A percentile compares a stretch with the other conserved stretches of the same genome.
Conservation (phyloP, 805 yeast species). For the Priceomyces medius region DNA sequence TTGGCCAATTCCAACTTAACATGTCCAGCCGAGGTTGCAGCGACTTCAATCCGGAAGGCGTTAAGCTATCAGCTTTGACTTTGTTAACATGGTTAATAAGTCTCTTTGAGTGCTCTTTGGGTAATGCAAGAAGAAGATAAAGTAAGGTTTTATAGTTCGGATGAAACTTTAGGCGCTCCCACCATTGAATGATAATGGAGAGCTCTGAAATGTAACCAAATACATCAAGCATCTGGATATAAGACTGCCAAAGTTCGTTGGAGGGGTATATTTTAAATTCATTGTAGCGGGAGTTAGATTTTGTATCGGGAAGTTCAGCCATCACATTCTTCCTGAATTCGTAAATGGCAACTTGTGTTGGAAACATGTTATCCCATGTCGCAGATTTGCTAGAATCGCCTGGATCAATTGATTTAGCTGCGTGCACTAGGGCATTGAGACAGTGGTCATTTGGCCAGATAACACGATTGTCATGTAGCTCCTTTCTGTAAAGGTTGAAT, state of each 20-base stretch:
- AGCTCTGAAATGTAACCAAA: conserved; percentile 50
- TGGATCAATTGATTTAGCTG: conserved; percentile 33
- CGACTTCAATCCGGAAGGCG: conserved; percentile 1
- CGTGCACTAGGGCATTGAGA: conserved; percentile 46
- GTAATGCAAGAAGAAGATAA: conserved; percentile 37
- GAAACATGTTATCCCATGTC: conserved; percentile 51
- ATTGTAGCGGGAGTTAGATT: conserved; percentile 16
- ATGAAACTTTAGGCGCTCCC: conserved; percentile 47
- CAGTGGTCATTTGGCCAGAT: conserved; percentile 29
- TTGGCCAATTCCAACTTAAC: conserved; percentile 37
- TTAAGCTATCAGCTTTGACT: conserved; percentile 17
- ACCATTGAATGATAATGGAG: conserved; percentile 50
- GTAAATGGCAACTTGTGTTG: conserved; percentile 59
- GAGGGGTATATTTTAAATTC: conserved; percentile 39
- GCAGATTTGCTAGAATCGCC: conserved; percentile 17
- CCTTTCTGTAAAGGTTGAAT: conserved; percentile 27
- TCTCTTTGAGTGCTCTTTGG: conserved; percentile 35
- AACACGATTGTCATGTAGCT: conserved; percentile 15
- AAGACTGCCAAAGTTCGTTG: conserved; percentile 49
- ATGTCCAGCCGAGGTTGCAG: conserved; percentile 1
- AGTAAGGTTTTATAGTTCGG: conserved; percentile 44
- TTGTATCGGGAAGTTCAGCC: conserved; percentile 3
- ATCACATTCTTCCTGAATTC: conserved; percentile 51
- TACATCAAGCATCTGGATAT: conserved; percentile 48
- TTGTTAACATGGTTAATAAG: conserved; percentile 36